phyloP scores from a whole-genome alignment of 1,139 yeast species.

The Candida pseudocylindracea region DNA sequence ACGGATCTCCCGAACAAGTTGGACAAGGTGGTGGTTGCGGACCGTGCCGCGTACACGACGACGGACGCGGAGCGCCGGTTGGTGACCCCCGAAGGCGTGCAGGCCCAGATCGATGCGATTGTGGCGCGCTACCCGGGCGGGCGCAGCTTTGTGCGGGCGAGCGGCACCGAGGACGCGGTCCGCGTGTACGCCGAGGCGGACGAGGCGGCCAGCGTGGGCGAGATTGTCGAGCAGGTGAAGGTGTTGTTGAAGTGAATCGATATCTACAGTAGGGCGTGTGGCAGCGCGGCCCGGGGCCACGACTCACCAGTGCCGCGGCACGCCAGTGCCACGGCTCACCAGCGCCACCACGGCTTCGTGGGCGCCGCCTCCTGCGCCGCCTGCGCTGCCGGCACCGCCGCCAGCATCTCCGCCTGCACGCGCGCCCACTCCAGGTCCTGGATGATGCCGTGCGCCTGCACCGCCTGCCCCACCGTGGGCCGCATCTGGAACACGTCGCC shows the following conservation, averaged over 20 bases:
- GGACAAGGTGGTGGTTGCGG: conserved; percentile 63
- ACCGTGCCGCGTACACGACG: conserved; percentile 58
- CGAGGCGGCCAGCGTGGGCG: conserved; percentile 12
- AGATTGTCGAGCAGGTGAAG: conserved; percentile 7
- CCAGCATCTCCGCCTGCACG: no score
- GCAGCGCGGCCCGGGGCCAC: no score
- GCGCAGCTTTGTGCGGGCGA: conserved; percentile 86
- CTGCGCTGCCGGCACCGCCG: no score
- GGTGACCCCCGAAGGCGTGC: conserved; percentile 59
- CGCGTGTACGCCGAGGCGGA: conserved; percentile 85
- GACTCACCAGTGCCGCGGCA: no score
- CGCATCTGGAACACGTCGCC: no score
- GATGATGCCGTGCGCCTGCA: no score
- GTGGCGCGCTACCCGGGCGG: conserved; percentile 40
- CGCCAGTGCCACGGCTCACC: no score
- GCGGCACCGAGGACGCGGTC: conserved; percentile 97
- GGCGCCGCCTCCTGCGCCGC: no score
- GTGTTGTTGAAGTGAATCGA: conserved; percentile 8
- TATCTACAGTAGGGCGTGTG: no score
- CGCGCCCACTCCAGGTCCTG: no score
- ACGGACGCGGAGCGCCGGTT: conserved; percentile 80
- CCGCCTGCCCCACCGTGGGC: no score
- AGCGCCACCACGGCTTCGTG: no score
- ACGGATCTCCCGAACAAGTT: conserved; percentile 73
- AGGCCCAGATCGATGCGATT: conserved; percentile 40